Base-by-base conservation (phyloP, 352 stramenopile genomes). In the Pythium myriotylum region DNA sequence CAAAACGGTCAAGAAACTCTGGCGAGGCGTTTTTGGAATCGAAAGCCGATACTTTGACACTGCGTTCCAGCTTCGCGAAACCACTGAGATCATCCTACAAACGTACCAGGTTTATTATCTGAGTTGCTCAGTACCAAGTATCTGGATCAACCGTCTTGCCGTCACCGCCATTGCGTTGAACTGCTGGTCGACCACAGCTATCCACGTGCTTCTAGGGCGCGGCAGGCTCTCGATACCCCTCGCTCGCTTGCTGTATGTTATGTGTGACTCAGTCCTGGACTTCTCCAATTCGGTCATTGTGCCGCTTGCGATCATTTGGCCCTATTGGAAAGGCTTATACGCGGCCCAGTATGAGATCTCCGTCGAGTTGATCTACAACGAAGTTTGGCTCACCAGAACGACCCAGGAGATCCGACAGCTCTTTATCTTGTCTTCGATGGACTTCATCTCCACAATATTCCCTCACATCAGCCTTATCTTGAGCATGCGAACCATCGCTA, bases 101-200 rank as follows among this genome's bases (percentile, higher is more conserved):
- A 63, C 61, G 14, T 68, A 62, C 20, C 62, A 70, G 16, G 55
- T 50, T 8, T 62, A 58, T 35, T 41, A 53, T 16, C 22, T 70
- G 20, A 70, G 55, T 37, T 23, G 14, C 13, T 57, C 35, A 3
- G 26, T 65, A 1, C 22, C 54, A 1, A 53, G 35, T 17, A 17
- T 17, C 2, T 70, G 49, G 62, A 61, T 70, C 32, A 70, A 65
- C 33, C 19, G 9, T 3, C 32, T 61, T 2, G 55, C 50, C 16
- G 50, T 70, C 1, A 22, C 23, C 1, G 24, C 33, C 12, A 65
- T 70, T 26, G 26, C 27, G 0, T 4, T 62, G 23, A 70, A 70
- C 29, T 60, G 49, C 20, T 22, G 56, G 10, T 55, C 49, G 3
- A 60, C 62, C 12, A 47, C 62, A 22, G 6, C 54, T 12, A 52